A percentile compares a stretch with the other conserved stretches of the same genome.
These are phyloP conservation scores for Globisporangium perplexum DNA, from an alignment of 352 stramenopile genomes.

Conservation along the genomic window DNA sequence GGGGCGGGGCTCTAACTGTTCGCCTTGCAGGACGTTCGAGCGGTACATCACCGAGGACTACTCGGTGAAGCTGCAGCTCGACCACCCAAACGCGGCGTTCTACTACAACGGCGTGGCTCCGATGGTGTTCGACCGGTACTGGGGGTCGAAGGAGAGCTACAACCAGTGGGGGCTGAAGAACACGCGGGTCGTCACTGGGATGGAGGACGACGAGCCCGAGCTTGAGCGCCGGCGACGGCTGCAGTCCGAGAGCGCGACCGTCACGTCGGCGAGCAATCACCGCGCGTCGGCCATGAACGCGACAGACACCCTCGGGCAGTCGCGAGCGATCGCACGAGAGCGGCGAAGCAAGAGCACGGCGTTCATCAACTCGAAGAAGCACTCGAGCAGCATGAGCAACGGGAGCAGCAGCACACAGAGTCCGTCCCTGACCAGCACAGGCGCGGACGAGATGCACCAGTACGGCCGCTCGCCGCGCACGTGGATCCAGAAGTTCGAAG, in stretches of 20 bases:
- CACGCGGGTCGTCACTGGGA: slow-evolving; percentile 35
- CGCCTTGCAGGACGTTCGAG: slow-evolving; percentile 50
- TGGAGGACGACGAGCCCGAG: slow-evolving; percentile 16
- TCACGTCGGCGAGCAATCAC: slow-evolving; percentile 6
- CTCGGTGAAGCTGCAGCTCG: slow-evolving; percentile 35
- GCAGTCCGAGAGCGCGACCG: slow-evolving; percentile 24
- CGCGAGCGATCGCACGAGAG: slow-evolving; percentile 17
- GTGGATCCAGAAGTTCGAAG: slow-evolving; percentile 77
- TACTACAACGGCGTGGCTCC: slow-evolving; percentile 49
- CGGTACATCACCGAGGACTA: slow-evolving; percentile 62
- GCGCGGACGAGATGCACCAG: slow-evolving; percentile 23
- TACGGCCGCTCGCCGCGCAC: slow-evolving; percentile 52
- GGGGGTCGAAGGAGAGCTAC: slow-evolving; percentile 54
- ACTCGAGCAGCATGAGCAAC: slow-evolving; percentile 6
- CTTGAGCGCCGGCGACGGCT: slow-evolving; percentile 26
- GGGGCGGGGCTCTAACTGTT: neutral
- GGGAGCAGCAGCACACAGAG: slow-evolving; percentile 11
- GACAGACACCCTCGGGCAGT: slow-evolving; percentile 3
- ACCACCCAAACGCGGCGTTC: slow-evolving; percentile 48
- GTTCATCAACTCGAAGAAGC: slow-evolving; percentile 37
- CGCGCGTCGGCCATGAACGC: slow-evolving; percentile 13
- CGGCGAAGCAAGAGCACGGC: slow-evolving; percentile 71
- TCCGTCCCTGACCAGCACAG: neutral
- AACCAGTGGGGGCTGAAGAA: slow-evolving; percentile 51
- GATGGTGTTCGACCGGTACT: slow-evolving; percentile 50